Conservation (phyloP, 352 stramenopile species). For the Phytophthora pluvialis region DNA sequence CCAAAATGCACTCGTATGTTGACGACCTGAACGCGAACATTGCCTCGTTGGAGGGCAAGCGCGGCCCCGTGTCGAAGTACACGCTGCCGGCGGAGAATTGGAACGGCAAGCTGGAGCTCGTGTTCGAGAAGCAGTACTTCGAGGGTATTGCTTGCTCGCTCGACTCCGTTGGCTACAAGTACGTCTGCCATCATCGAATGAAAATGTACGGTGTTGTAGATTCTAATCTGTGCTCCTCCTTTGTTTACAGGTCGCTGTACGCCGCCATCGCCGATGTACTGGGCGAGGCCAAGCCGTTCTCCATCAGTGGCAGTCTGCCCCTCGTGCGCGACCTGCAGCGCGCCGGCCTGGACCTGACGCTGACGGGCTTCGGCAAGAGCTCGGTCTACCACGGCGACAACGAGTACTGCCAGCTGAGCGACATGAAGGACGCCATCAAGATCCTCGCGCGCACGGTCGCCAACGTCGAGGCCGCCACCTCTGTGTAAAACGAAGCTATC, state of each 20-base stretch:
- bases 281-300: slow-evolving; percentile 89
- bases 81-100: slow-evolving; percentile 80
- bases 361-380: slow-evolving; percentile 78
- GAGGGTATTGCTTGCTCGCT: slow-evolving; percentile 94
- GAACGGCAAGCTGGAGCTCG: slow-evolving; percentile 87
- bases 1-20: slow-evolving; percentile 78
- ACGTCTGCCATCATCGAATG: slow-evolving; percentile 5
- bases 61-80: slow-evolving; percentile 93
- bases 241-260: slow-evolving; percentile 57
- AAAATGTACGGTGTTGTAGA: background rate
- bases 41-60: slow-evolving; percentile 76
- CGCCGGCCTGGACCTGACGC: slow-evolving; percentile 67
- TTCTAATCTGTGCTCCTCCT: background rate
- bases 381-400: slow-evolving; percentile 92
- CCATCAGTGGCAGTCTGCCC: slow-evolving; percentile 85
- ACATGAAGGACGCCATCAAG: slow-evolving; percentile 88
- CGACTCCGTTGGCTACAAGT: slow-evolving; percentile 89
- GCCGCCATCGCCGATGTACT: slow-evolving; percentile 80
- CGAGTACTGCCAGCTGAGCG: slow-evolving; percentile 86
- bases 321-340: slow-evolving; percentile 79
- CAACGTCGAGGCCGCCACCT: slow-evolving; percentile 58
- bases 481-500: slow-evolving; percentile 6
- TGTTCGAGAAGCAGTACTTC: slow-evolving; percentile 81
- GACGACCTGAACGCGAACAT: slow-evolving; percentile 89
- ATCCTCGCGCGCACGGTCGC: slow-evolving; percentile 84